Percentiles rank a stretch among this genome's conserved stretches.
These are phyloP conservation scores for Exophiala viscosa DNA, from an alignment of 2,329 filamentous ascomycete species.

Conservation along the genomic window DNA sequence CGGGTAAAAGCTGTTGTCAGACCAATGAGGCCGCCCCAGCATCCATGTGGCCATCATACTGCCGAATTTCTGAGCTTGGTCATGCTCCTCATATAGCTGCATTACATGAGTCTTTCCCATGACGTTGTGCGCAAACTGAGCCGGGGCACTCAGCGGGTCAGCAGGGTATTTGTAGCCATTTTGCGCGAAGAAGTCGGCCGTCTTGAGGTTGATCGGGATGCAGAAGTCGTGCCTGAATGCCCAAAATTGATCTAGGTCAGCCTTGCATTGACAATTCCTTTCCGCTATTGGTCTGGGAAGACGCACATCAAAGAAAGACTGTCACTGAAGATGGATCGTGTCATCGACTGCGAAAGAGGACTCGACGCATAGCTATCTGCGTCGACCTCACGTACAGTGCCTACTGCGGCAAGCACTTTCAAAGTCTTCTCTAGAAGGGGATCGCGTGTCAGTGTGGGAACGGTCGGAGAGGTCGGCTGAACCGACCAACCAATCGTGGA, in stretches of 20 bases:
- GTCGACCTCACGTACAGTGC: conserved; percentile 23
- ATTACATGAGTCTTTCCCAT: conserved; percentile 19
- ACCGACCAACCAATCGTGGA: conserved; percentile 6
- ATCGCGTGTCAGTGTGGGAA: conserved; percentile 3
- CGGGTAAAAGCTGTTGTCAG: conserved; percentile 33
- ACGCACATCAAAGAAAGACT: conserved; percentile 14
- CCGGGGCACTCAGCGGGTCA: conserved; percentile 19
- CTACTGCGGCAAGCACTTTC: conserved; percentile 21
- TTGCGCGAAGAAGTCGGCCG: conserved; percentile 24
- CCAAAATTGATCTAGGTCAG: conserved; percentile 7
- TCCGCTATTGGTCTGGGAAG: neutral
- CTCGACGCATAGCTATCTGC: conserved; percentile 26
- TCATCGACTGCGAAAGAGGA: conserved; percentile 24
- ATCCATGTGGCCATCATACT: conserved; percentile 29
- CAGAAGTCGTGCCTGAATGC: conserved; percentile 2
- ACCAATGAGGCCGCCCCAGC: conserved; percentile 32
- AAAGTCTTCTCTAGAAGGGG: conserved; percentile 20
- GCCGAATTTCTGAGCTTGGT: conserved; percentile 22
- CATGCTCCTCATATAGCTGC: conserved; percentile 21
- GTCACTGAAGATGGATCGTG: conserved; percentile 22
- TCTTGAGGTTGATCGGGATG: conserved; percentile 15
- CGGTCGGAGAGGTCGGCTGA: neutral
- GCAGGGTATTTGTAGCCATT: conserved; percentile 9
- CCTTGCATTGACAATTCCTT: neutral
- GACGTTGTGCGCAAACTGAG: conserved; percentile 23